Evolutionary conservation across 805 yeast species (phyloP).

Genomic region (Zygosaccharomyces bailii): DNA sequence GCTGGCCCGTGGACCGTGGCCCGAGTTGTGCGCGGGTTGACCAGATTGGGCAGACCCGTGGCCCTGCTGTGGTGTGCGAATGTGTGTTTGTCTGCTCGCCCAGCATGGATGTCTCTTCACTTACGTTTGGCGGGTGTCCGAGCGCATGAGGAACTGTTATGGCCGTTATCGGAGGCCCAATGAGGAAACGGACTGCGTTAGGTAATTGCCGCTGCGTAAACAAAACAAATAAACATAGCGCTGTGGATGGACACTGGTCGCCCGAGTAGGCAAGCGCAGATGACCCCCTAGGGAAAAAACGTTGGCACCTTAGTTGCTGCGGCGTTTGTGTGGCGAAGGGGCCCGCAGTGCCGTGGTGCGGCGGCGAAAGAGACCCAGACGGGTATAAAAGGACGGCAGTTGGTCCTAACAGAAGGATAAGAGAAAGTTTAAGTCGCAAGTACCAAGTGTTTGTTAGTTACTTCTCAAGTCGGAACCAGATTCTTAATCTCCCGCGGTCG

Average conservation of each 20-base stretch:
- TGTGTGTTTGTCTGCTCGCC: neutral
- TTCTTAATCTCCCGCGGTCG: slow-evolving; percentile 1
- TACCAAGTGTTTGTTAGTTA: neutral
- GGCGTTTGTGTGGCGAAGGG: neutral
- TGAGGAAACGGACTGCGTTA: neutral
- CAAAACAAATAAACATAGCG: neutral
- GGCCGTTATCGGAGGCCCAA: slow-evolving; percentile 6
- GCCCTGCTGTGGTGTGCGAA: neutral
- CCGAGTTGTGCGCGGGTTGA: neutral
- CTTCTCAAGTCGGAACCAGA: slow-evolving; percentile 1
- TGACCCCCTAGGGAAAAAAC: neutral
- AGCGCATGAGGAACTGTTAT: slow-evolving; percentile 4
- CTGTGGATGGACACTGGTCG: neutral
- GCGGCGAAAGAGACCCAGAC: neutral
- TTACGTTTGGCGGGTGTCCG: neutral
- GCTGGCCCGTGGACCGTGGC: neutral
- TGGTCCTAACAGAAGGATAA: neutral
- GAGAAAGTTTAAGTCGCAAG: neutral
- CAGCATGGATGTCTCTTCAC: neutral
- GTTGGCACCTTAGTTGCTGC: neutral
- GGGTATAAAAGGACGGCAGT: neutral
- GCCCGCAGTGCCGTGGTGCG: neutral
- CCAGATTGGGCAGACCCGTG: neutral
- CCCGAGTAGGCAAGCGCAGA: neutral
- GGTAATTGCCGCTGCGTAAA: slow-evolving; percentile 6